A percentile compares a stretch with the other conserved stretches of the same genome.
phyloP scores from a whole-genome alignment of 352 stramenopile genomes.

The Phytophthora idaei region DNA sequence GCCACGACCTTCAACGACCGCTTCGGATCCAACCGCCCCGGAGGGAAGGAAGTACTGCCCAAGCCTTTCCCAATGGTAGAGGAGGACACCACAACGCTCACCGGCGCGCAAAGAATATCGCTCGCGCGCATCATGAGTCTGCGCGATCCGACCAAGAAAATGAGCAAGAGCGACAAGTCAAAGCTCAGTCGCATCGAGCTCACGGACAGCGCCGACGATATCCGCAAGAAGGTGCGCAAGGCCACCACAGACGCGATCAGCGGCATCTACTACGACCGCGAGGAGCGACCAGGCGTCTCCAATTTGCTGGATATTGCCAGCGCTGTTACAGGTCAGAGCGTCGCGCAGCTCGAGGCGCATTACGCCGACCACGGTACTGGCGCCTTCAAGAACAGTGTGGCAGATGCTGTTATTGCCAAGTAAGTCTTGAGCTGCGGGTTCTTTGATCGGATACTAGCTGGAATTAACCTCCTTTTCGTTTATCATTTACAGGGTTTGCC shows the following conservation, averaged over 20 bases:
- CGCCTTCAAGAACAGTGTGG: slow-evolving; percentile 95
- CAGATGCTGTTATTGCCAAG: slow-evolving; percentile 95
- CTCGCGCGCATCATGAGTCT: slow-evolving; percentile 98
- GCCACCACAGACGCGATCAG: slow-evolving; percentile 88
- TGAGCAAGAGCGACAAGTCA: slow-evolving; percentile 97
- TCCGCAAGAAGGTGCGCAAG: slow-evolving; percentile 89
- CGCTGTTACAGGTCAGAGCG: slow-evolving; percentile 69
- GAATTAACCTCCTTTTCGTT: not conserved
- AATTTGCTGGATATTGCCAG: slow-evolving; percentile 96
- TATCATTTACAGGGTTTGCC: slow-evolving; percentile 71
- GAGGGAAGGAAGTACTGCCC: slow-evolving; percentile 46
- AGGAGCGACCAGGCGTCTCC: slow-evolving; percentile 92
- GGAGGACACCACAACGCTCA: slow-evolving; percentile 39
- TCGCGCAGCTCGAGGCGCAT: slow-evolving; percentile 76
- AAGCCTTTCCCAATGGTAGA: slow-evolving; percentile 62
- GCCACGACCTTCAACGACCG: slow-evolving; percentile 96
- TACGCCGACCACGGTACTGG: slow-evolving; percentile 77
- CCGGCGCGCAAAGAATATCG: slow-evolving; percentile 17
- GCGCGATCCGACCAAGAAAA: slow-evolving; percentile 96
- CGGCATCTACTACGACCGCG: slow-evolving; percentile 91
- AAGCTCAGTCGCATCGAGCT: slow-evolving; percentile 95
- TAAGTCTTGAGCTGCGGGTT: slow-evolving; percentile 28
- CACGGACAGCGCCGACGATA: slow-evolving; percentile 69
- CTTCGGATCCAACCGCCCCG: slow-evolving; percentile 65
- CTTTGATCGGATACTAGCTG: no score